Base-by-base conservation (phyloP, 768 basidiomycete genomes). In the Pleurotus citrinopileatus region DNA sequence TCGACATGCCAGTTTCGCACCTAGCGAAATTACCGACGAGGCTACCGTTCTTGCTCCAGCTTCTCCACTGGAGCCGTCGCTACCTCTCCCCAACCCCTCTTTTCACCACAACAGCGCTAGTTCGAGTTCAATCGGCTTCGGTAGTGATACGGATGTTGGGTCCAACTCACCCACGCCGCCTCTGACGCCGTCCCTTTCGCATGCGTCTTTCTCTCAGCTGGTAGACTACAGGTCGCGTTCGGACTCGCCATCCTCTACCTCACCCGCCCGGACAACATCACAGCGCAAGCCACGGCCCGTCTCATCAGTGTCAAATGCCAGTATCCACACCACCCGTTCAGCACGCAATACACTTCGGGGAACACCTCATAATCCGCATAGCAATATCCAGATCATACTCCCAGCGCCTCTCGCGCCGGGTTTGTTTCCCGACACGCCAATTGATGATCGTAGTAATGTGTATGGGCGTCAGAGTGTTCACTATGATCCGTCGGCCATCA, bases 351-450 rank as follows among this genome's bases (percentile, higher is more conserved):
- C 70, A 22, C 61, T 83, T 22, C 75, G 80, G 15, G 86, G 86
- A 28, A 66, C 77, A 1, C 87, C 88, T 19, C 87, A 91, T 62
- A 73, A 74, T 4, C 80, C 77, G 0, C 77, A 80, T 54, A 85
- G 75, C 63, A 76, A 76, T 52, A 68, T 90, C 51, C 81, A 89
- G 60, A 83, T 91, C 50, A 68, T 91, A 13, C 71, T 89, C 3
- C 89, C 89, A 0, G 66, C 79, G 1, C 89, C 87, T 1, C 76
- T 91, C 15, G 80, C 79, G 1, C 72, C 77, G 9, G 64, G 65
- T 36, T 65, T 75, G n/a, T 60, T 47, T 22, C 65, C 47, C 20
- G 40, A 42, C 59, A 54, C 59, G 52, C 50, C 53, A 44, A 22
- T 27, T 32, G 27, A 44, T 26, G 46, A 47, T 27, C 17, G 22